Evolutionary conservation across 2,329 filamentous ascomycete species (phyloP).

Genomic region (Sclerotinia glacialis): DNA sequence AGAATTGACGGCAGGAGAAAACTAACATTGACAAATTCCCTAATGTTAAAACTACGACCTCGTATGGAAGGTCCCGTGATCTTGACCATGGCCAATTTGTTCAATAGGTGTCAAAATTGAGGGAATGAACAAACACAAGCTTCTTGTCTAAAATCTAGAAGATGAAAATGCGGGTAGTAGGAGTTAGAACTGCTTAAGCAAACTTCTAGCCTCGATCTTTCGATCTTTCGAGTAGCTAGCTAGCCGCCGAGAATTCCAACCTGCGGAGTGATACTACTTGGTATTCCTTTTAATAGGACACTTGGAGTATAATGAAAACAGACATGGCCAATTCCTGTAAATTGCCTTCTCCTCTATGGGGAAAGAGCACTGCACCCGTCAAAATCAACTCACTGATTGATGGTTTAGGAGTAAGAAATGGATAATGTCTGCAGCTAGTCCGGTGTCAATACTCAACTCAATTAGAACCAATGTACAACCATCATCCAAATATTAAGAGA

Average conservation of each 20-base stretch:
- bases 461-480: neutral
- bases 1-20: neutral
- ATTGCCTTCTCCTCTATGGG: too few species aligned
- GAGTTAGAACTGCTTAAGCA: neutral
- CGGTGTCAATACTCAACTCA: neutral
- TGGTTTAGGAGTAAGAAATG: neutral
- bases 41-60: neutral
- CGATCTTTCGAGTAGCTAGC: neutral
- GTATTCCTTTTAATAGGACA: too few species aligned
- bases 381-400: neutral
- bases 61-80: neutral
- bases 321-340: neutral
- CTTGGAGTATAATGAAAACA: neutral
- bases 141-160: neutral
- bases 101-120: neutral
- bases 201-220: neutral
- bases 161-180: neutral
- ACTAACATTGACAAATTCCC: neutral
- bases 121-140: neutral
- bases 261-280: too few species aligned
- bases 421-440: neutral
- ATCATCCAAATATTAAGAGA: neutral
- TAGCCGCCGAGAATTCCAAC: neutral
- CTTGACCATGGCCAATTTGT: neutral
- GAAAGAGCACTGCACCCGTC: neutral